Evolutionary conservation across 768 basidiomycete species (phyloP).

Genomic region (Calocybe cyanea): DNA sequence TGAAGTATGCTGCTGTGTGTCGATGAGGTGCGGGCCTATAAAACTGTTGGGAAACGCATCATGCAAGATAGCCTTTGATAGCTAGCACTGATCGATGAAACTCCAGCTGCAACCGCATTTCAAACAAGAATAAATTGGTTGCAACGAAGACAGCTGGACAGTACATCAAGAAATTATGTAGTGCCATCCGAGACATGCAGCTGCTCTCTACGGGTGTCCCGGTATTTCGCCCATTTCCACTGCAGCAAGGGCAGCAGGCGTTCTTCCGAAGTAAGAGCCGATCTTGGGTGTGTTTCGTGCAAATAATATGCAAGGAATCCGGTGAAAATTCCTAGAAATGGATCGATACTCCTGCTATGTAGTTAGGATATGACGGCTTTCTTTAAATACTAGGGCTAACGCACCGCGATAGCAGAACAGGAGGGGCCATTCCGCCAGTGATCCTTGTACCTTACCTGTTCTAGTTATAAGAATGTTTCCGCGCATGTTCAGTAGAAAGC

Average conservation of each 20-base stretch:
- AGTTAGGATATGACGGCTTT: conserved; percentile 3
- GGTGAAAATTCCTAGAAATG: conserved; percentile 72
- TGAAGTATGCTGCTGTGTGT: too few species aligned
- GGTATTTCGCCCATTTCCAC: conserved; percentile 65
- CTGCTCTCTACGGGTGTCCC: conserved; percentile 23
- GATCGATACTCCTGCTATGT: conserved; percentile 56
- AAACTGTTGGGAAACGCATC: too few species aligned
- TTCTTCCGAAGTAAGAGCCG: conserved; percentile 53
- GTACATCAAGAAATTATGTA: not conserved
- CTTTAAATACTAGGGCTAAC: conserved; percentile 8
- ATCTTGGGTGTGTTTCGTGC: conserved; percentile 77
- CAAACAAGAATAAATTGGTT: too few species aligned
- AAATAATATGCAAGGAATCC: conserved; percentile 77
- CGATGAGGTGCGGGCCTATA: too few species aligned
- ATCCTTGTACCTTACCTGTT: too few species aligned
- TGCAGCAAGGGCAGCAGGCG: conserved; percentile 48
- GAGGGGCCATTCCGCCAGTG: conserved; percentile 34
- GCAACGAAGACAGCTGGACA: too few species aligned
- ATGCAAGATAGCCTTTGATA: too few species aligned
- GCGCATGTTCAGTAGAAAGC: too few species aligned
- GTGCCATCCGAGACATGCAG: conserved; percentile 42
- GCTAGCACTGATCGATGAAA: too few species aligned
- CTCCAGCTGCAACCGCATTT: too few species aligned
- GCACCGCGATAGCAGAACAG: conserved; percentile 53
- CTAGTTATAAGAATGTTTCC: too few species aligned